Percentiles rank a stretch among this genome's conserved stretches.
These are phyloP conservation scores for Testicularia cyperi DNA, from an alignment of 1,284 basidiomycete genomes.

Conservation along the genomic window DNA sequence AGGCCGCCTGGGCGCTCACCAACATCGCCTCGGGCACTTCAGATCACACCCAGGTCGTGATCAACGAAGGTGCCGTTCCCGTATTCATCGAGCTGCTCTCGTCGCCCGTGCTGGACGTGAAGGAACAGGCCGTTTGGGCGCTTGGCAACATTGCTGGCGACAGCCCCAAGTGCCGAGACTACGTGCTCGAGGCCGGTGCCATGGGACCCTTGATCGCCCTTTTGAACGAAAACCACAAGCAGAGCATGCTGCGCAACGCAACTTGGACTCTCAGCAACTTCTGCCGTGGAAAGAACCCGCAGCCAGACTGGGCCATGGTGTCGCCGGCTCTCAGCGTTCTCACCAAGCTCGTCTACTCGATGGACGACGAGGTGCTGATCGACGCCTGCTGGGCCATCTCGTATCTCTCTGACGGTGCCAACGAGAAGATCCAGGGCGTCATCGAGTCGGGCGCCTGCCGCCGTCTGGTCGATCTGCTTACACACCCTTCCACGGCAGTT, in stretches of 20 bases:
- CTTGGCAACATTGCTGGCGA: slow-evolving; percentile 60
- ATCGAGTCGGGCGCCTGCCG: slow-evolving; percentile 98
- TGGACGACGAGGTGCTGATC: slow-evolving; percentile 98
- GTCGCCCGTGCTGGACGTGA: slow-evolving; percentile 58
- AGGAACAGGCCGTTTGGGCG: slow-evolving; percentile 60
- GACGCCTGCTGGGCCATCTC: slow-evolving; percentile 99
- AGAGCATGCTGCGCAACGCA: slow-evolving; percentile 60
- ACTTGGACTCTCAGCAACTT: slow-evolving; percentile 61
- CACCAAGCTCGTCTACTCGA: slow-evolving; percentile 97
- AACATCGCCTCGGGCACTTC: slow-evolving; percentile 99
- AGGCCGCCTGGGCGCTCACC: slow-evolving; percentile 98
- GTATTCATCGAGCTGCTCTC: slow-evolving; percentile 74
- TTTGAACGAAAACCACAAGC: slow-evolving; percentile 59
- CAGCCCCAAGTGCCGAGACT: slow-evolving; percentile 59
- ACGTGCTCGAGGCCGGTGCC: slow-evolving; percentile 53
- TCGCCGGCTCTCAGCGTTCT: slow-evolving; percentile 92
- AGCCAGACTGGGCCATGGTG: slow-evolving; percentile 63
- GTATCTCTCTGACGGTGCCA: slow-evolving; percentile 97
- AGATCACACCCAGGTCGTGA: slow-evolving; percentile 97
- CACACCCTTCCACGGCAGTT: slow-evolving; percentile 95
- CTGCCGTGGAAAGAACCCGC: slow-evolving; percentile 60
- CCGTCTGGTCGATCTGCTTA: slow-evolving; percentile 92
- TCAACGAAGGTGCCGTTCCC: slow-evolving; percentile 90
- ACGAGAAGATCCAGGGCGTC: slow-evolving; percentile 99
- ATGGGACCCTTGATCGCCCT: slow-evolving; percentile 55